Evolutionary conservation across 495 filamentous ascomycete species (phyloP), one percentile per base, ranked within the genome.

Genomic region (Talaromyces trachyspermus): DNA sequence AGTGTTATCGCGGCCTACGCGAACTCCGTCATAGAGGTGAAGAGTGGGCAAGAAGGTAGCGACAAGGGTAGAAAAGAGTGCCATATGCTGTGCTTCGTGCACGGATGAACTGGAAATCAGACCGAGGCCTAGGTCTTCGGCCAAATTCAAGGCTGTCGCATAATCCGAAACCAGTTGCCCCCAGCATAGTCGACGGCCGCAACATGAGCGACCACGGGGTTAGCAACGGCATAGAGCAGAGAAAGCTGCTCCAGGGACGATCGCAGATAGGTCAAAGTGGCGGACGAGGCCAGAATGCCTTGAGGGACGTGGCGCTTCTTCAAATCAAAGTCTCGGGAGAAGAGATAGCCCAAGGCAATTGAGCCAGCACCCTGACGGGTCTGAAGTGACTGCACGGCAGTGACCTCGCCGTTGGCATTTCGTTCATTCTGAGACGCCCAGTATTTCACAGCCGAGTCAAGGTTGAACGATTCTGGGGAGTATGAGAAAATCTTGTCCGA

Each of bases 401-500:
- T 88, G 54, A 79, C 64, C 57, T 88, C 84, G 59, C 89, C 91
- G 61, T 87, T 80, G 40, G 81, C 79, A 68, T 97, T 97, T 58
- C 74, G 69, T 51, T 85, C 83, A 23, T 74, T 64, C 43, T 74
- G 61, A 3, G 60, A 55, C 25, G 76, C 75, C 92, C 92, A 98
- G 50, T 80, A 60, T 60, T 82, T 84, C 12, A 85, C 79, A 23
- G 90, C 85, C 41, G 79, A 58, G 65, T 96, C 91, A 40, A 98
- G 75, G 56, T 91, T 84, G 57, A 95, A 97, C 20, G 86, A 83
- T 54, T 95, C 85, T 7, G 90, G 89, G 12, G 94, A 96, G 70
- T 95, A 96, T 27, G 89, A 85, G 70, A 95, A 98, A 64, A 97
- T 80, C 71, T 92, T 94, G 72, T 96, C 89, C 48, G 88, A 95